Evolutionary conservation across 805 yeast genomes (phyloP).

Genomic region (Yarrowia sp.): DNA sequence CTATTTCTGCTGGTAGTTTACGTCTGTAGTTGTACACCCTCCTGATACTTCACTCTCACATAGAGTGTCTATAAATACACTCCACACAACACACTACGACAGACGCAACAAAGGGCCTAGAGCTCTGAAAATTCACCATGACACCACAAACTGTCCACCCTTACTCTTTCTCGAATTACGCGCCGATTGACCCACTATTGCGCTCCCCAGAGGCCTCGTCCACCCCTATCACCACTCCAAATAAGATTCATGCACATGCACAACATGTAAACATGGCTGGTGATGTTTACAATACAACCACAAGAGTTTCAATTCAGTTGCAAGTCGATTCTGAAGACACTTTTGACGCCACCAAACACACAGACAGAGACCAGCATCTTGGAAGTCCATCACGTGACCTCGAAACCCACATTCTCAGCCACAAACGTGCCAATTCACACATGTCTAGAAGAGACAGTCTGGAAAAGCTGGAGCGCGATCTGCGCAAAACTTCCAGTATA

Average conservation of each 20-base stretch:
- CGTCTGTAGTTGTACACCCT: no score
- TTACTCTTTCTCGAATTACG: slow-evolving; percentile 4
- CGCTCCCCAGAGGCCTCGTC: not conserved
- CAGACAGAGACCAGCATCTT: no score
- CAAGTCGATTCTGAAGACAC: no score
- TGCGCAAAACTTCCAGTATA: slow-evolving; percentile 18
- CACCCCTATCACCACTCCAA: not conserved
- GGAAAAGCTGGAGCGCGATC: slow-evolving; percentile 28
- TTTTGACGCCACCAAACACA: not conserved
- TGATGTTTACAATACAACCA: not conserved
- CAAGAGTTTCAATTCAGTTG: not conserved
- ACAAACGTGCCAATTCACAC: not conserved
- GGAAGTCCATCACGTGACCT: no score
- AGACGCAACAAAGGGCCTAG: no score
- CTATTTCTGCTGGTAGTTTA: no score
- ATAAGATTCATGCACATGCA: slow-evolving; percentile 16
- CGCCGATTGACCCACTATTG: not conserved
- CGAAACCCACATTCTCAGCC: no score
- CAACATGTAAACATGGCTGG: slow-evolving; percentile 25
- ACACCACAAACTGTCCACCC: not conserved
- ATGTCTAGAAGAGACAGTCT: slow-evolving; percentile 26
- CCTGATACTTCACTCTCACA: no score
- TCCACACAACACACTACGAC: not conserved
- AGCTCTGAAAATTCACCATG: not conserved
- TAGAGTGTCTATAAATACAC: not conserved